Evolutionary conservation across 2,329 filamentous ascomycete species (phyloP).

Genomic region (Penicillium frequentans): DNA sequence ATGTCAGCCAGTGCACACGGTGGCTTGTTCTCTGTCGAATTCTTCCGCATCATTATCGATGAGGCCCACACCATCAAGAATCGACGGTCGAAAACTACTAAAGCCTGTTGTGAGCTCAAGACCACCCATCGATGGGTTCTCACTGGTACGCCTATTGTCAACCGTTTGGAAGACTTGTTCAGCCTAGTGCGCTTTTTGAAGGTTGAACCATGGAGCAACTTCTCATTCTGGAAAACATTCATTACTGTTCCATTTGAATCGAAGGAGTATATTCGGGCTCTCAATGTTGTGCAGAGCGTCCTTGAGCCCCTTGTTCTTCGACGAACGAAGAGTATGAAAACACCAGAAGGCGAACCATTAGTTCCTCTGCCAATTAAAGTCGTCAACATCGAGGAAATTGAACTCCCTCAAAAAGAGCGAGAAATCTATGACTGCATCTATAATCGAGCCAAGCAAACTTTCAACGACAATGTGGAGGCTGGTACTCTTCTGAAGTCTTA

Average conservation of each 20-base stretch:
- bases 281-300: conserved; percentile 96
- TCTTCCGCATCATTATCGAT: conserved; percentile 92
- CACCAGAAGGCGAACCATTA: conserved; percentile 76
- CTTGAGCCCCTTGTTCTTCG: conserved; percentile 93
- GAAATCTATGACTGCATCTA: conserved; percentile 94
- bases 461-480: conserved; percentile 82
- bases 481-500: conserved; percentile 94
- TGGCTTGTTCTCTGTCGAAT: conserved; percentile 87
- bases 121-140: conserved; percentile 88
- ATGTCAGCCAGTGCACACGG: conserved; percentile 65
- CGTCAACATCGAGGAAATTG: conserved; percentile 82
- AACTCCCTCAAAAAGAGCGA: conserved; percentile 79
- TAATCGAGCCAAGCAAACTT: conserved; percentile 75
- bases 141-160: conserved; percentile 95
- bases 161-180: conserved; percentile 91
- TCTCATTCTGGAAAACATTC: conserved; percentile 98
- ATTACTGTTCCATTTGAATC: conserved; percentile 97
- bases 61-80: conserved; percentile 95
- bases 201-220: conserved; percentile 98
- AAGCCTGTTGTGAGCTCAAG: conserved; percentile 86
- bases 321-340: conserved; percentile 97
- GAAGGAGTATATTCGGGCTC: conserved; percentile 85
- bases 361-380: conserved; percentile 79
- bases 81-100: conserved; percentile 86
- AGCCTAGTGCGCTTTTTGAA: conserved; percentile 88